Evolutionary conservation across 1,139 yeast genomes (phyloP), one percentile per base, ranked within the genome.

Genomic region (Candida dubliniensis): DNA sequence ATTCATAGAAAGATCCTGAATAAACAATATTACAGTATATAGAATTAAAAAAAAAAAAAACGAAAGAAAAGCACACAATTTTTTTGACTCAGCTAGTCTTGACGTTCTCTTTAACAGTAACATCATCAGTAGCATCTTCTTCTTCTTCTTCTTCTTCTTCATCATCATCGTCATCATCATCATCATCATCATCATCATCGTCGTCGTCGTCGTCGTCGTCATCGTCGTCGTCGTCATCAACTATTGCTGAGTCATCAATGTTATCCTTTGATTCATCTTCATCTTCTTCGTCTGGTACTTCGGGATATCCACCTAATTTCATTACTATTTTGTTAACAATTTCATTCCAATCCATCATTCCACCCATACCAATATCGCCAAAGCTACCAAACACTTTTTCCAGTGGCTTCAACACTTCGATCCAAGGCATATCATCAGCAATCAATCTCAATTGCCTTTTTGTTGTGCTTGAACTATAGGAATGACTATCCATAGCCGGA

Each of bases 361-460:
- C 95, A 34, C 95, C 93, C 91, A 86, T 87, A 30, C 96, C 97
- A 49, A 91, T 90, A 58, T 90, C 97, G 47, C 98, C 97, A 64
- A 88, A 89, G 43, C 90, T 82, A 26, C 96, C 95, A 47, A 87
- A 87, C 8, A 91, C 96, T 61, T 91, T 91, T 61, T 91, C 98
- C 3, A 88, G 90, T 0, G 98, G 98, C 60, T 84, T 87, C 55
- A 91, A 70, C 23, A 90, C 77, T 56, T 88, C 96, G 46, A 90
- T 85, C 91, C 95, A 89, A 39, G 89, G 88, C 90, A 89, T 88
- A 54, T 87, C 95, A 53, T 88, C 96, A 44, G 81, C 78, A 47
- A 91, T 81, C 31, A 84, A 73, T 50, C 78, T 76, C 47, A 88
- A 71, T 57, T 90, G 97, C 45, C 91, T 78, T 63, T 84, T 87